Percentiles rank a stretch among this genome's conserved stretches.
Evolutionary conservation across 768 basidiomycete species (phyloP).

Genomic region (Psilocybe subaeruginosa): DNA sequence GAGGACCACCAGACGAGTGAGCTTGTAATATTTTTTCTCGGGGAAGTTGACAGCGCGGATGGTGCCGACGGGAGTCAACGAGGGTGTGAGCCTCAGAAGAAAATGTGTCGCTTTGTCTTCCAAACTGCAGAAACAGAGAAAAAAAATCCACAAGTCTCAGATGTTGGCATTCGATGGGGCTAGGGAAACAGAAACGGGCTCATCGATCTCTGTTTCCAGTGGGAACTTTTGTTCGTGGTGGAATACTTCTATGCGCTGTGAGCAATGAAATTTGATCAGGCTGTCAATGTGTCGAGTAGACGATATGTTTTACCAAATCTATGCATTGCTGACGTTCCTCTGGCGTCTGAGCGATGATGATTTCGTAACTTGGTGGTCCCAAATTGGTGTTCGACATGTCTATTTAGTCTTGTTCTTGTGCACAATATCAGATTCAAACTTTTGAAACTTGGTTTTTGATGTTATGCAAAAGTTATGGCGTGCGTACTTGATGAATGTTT

Average conservation of each 20-base stretch:
- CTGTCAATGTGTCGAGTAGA: background rate
- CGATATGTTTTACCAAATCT: constrained; percentile 42
- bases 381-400: constrained; percentile 4
- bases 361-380: constrained; percentile 47
- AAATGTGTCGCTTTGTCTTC: constrained; percentile 73
- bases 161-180: constrained; percentile 1
- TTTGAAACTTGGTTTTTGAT: background rate
- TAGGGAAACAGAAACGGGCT: constrained; percentile 43
- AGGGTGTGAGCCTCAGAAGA: constrained; percentile 67
- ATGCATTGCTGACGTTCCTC: constrained; percentile 68
- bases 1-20: constrained; percentile 71
- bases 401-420: constrained; percentile 1
- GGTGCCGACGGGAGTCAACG: constrained; percentile 68
- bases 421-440: background rate
- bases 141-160: constrained; percentile 10
- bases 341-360: constrained; percentile 49
- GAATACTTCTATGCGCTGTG: constrained; percentile 58
- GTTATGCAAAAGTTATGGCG: background rate
- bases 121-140: constrained; percentile 39
- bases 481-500: constrained; percentile 4
- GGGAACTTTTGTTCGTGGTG: constrained; percentile 72
- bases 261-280: background rate
- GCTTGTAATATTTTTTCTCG: constrained; percentile 61
- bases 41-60: constrained; percentile 53
- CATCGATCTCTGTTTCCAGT: constrained; percentile 75